phyloP scores from a whole-genome alignment of 2,329 filamentous ascomycete species.

The Geosmithia putterillii region DNA sequence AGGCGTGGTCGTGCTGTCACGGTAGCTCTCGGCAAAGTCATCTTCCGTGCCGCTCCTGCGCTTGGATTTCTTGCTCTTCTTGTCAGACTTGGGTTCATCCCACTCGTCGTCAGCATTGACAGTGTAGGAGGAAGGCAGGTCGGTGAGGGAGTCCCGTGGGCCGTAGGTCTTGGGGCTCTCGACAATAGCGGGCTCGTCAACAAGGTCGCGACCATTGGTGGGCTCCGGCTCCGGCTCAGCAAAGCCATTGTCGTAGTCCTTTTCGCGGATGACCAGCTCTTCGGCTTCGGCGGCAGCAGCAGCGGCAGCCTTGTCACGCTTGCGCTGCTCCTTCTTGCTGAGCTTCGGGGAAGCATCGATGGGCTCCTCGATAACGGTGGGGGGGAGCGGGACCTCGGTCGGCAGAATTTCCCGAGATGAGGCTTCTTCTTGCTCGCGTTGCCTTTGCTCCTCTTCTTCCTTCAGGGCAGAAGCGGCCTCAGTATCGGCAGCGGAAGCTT shows the following conservation, averaged over 20 bases:
- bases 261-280: not conserved
- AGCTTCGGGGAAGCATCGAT: slow-evolving; percentile 8
- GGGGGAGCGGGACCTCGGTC: slow-evolving; percentile 3
- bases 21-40: slow-evolving; percentile 14
- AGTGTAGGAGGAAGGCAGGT: not conserved
- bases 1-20: slow-evolving; percentile 14
- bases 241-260: slow-evolving; percentile 7
- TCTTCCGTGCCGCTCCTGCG: slow-evolving; percentile 21
- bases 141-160: slow-evolving; percentile 10
- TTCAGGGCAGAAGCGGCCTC: slow-evolving; percentile 12
- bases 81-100: slow-evolving; percentile 21
- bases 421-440: slow-evolving; percentile 13
- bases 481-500: not conserved
- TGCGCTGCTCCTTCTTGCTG: slow-evolving; percentile 23
- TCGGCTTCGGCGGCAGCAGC: slow-evolving; percentile 14
- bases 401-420: not conserved
- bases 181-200: slow-evolving; percentile 20
- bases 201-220: slow-evolving; percentile 13
- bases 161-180: slow-evolving; percentile 17
- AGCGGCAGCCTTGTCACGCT: slow-evolving; percentile 25
- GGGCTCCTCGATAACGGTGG: slow-evolving; percentile 8
- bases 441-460: slow-evolving; percentile 7
- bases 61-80: slow-evolving; percentile 26
- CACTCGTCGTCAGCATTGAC: not conserved
- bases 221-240: slow-evolving; percentile 6